Evolutionary conservation across 352 stramenopile species (phyloP), one percentile per base, ranked within the genome.

Genomic region (Phytopythium helicoides): DNA sequence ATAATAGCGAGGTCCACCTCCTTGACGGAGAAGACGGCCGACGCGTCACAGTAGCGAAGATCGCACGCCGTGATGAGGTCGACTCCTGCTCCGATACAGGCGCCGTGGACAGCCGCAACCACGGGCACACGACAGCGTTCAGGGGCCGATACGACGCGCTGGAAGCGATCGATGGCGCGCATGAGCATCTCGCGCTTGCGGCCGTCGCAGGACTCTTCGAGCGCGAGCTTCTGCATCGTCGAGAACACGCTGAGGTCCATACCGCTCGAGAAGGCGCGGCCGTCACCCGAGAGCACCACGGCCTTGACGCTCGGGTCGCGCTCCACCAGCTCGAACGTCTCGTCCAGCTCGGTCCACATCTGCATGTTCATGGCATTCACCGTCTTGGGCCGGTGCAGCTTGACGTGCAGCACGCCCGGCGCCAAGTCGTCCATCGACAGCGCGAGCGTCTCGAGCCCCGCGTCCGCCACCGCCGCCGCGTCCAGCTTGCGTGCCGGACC

Each of bases 361-460:
- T 87, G 80, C 80, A 96, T 91, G 64, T 93, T 90, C 70, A 96
- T 90, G 26, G 86, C 82, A 41, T 96, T 96, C 40, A 92, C 60
- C 42, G 85, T 75, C 56, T 85, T 87, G 5, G 89, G 88, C 10
- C 87, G 86, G 38, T 92, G 73, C 23, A 97, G 71, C 52, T 86
- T 79, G 42, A 97, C 55, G 62, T 91, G 75, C 18, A 91, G 56
- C 22, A 97, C 80, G 39, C 82, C 66, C 37, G 74, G 65, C 12
- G 67, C 63, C 10, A 68, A 49, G 33, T 74, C 33, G 16, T 62
- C 56, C 31, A 81, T 59, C 5, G 54, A 49, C 21, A 73, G 19
- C 40, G 71, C 67, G 48, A 92, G 37, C 36, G 81, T 90, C 56
- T 89, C 75, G 46, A 88, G 87, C 23, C 62, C 44, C 31, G 74